These are phyloP conservation scores for Camellia lanceoleosa DNA, from an alignment of 148 eudicot species.

Conservation along the genomic window DNA sequence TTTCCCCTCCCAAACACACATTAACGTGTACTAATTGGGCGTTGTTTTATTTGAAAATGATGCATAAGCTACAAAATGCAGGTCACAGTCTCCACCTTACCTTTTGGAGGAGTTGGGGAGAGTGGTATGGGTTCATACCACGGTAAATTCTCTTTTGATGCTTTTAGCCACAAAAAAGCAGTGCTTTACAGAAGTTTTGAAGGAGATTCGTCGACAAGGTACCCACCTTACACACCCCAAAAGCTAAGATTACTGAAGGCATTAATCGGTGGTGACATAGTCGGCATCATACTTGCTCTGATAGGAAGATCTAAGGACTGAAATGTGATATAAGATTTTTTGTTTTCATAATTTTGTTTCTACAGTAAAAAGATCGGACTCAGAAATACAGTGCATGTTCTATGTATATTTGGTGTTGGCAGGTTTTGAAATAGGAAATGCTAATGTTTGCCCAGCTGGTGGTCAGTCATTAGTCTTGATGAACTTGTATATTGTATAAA, in stretches of 20 bases:
- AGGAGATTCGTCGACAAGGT: slow-evolving; percentile 50
- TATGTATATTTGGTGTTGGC: too few species aligned
- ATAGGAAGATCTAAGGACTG: slow-evolving; percentile 19
- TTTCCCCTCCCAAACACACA: too few species aligned
- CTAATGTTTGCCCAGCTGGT: too few species aligned
- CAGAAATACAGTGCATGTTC: neutral
- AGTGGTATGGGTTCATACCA: slow-evolving; percentile 78
- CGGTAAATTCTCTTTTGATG: slow-evolving; percentile 68
- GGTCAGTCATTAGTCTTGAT: too few species aligned
- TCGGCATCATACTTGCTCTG: slow-evolving; percentile 29
- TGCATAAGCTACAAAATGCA: slow-evolving; percentile 19
- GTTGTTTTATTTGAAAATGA: neutral
- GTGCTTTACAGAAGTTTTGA: slow-evolving; percentile 50
- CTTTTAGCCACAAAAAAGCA: slow-evolving; percentile 68
- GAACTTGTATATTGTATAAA: too few species aligned
- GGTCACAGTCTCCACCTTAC: slow-evolving; percentile 48
- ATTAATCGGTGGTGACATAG: slow-evolving; percentile 35
- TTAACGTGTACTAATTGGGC: too few species aligned
- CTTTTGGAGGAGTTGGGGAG: slow-evolving; percentile 87
- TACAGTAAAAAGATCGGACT: neutral
- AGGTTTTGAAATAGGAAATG: too few species aligned
- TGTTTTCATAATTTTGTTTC: neutral
- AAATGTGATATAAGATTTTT: slow-evolving; percentile 1
- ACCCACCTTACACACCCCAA: slow-evolving; percentile 55
- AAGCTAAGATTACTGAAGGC: slow-evolving; percentile 49